phyloP scores from a whole-genome alignment of 768 basidiomycete genomes.

The Rhodosporidiobolus odoratus region DNA sequence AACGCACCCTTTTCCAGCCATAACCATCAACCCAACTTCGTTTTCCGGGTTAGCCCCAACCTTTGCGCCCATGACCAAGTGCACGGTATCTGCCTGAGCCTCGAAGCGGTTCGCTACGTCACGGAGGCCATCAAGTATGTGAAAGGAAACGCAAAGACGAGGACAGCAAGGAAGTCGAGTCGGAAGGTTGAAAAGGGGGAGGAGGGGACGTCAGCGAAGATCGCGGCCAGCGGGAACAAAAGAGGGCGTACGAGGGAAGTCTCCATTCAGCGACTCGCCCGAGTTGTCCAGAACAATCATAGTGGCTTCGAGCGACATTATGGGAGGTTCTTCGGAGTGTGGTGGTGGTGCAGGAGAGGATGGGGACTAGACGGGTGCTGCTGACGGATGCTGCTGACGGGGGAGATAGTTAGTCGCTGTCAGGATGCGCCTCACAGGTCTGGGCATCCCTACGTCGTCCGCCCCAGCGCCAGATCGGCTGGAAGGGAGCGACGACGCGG shows the following conservation, averaged over 20 bases:
- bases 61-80: constrained; percentile 83
- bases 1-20: constrained; percentile 88
- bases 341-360: not conserved
- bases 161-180: not conserved
- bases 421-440: too few relatives aligned
- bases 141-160: not conserved
- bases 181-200: not conserved
- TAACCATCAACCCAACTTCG: constrained; percentile 94
- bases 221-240: too few relatives aligned
- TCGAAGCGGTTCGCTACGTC: constrained; percentile 59
- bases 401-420: too few relatives aligned
- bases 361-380: not conserved
- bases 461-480: too few relatives aligned
- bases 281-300: constrained; percentile 98
- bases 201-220: too few relatives aligned
- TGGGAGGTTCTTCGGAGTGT: constrained; percentile 14
- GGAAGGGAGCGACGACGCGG: too few relatives aligned
- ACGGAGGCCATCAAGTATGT: too few relatives aligned
- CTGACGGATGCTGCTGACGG: not conserved
- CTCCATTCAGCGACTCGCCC: constrained; percentile 93
- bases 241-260: constrained; percentile 63
- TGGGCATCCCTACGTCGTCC: too few relatives aligned
- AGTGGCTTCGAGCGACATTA: constrained; percentile 93
- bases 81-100: constrained; percentile 87
- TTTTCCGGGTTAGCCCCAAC: constrained; percentile 94